Evolutionary conservation across 2,329 filamentous ascomycete genomes (phyloP), one percentile per base, ranked within the genome.

Genomic region (Cercospora nicotianae): DNA sequence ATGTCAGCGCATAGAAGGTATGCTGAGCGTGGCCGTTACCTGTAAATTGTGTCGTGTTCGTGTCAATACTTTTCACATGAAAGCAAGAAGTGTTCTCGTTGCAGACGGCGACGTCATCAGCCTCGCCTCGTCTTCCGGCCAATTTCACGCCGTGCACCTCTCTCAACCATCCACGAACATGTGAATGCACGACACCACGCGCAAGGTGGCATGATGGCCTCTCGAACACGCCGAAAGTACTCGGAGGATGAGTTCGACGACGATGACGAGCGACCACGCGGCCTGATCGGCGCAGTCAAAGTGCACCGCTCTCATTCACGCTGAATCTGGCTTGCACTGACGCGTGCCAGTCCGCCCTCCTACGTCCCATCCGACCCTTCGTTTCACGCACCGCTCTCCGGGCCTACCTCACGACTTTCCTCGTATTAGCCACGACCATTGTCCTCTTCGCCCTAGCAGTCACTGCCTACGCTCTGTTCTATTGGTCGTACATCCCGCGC

Each of bases 401-500:
- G 73, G 86, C 88, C 31, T 92, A 91, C 76, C 78, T 92, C 59
- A 87, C 86, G 67, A 87, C 84, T 13, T 70, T 85, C 13, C 82
- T 90, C 26, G 81, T 88, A 70, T 76, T 85, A 57, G 71, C 80
- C 61, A 83, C 87, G 23, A 85, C 85, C 3, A 72, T 85, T 16
- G 71, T 86, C 48, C 84, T 92, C 61, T 79, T 90, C 53, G 83
- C 81, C 42, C 77, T 88, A 20, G 88, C 90, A 5, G 79, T 85
- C 6, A 75, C 87, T 45, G 87, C 88, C 36, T 92, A 91, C 76
- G 81, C 83, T 39, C 79, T 89, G 18, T 91, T 92, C 80, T 92
- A 92, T 81, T 84, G 85, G 78, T 85, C 84, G 69, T 91, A 89
- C 79, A 86, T 92, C 23, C 90, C 90, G 0, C 85, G 87, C 63